Conservation (phyloP, 345 rosid genomes). For the Eucalyptus virginea region DNA sequence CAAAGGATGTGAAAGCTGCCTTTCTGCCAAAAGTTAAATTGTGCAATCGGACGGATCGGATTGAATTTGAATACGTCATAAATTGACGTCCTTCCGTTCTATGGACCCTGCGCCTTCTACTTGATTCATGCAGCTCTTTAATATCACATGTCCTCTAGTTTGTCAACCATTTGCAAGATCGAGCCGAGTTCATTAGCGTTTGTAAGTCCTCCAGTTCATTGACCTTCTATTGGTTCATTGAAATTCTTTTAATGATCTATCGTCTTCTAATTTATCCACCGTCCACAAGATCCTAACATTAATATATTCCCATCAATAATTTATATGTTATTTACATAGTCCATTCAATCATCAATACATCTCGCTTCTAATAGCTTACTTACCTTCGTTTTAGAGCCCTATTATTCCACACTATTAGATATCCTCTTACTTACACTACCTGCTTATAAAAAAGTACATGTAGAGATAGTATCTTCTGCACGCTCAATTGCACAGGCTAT, state of each 20-base stretch:
- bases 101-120: neutral
- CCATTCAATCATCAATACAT: neutral
- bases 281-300: neutral
- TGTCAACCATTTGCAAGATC: neutral
- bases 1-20: neutral
- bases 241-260: neutral
- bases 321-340: neutral
- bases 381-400: neutral
- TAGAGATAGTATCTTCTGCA: neutral
- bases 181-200: neutral
- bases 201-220: neutral
- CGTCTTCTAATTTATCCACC: neutral
- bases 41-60: neutral
- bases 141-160: neutral
- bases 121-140: neutral
- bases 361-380: neutral
- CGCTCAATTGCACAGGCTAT: neutral
- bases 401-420: neutral
- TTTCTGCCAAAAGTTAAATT: neutral
- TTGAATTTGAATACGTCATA: neutral
- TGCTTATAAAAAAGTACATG: neutral
- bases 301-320: neutral
- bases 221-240: accelerated
- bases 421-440: neutral
- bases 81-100: neutral